Percentiles rank a stretch among this genome's conserved stretches.
Evolutionary conservation across 2,329 filamentous ascomycete genomes (phyloP).

Genomic region (Taxawa tesnikishii): DNA sequence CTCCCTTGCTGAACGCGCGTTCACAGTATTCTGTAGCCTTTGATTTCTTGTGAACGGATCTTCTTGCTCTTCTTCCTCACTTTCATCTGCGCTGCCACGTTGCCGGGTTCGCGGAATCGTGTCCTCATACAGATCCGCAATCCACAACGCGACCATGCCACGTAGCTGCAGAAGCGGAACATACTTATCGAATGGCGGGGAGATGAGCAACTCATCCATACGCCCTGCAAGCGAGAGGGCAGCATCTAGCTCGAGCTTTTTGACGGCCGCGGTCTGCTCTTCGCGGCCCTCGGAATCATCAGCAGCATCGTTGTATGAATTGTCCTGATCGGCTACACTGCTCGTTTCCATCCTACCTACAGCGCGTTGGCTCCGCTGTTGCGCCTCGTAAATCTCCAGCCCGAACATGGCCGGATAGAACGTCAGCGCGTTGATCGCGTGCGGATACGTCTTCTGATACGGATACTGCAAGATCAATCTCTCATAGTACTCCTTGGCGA

Average conservation of each 20-base stretch:
- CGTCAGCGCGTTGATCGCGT: slow-evolving; percentile 52
- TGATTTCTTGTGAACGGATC: too few relatives aligned
- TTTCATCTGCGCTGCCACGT: too few relatives aligned
- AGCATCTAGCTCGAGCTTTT: slow-evolving; percentile 35
- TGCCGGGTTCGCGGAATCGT: not conserved
- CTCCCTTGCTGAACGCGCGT: not conserved
- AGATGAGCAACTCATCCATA: slow-evolving; percentile 60
- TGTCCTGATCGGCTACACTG: slow-evolving; percentile 1
- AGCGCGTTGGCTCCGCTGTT: slow-evolving; percentile 43
- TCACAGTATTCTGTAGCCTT: too few relatives aligned
- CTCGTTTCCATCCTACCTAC: slow-evolving; percentile 22
- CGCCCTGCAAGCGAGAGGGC: slow-evolving; percentile 52
- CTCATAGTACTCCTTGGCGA: slow-evolving; percentile 61
- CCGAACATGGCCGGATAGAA: slow-evolving; percentile 76
- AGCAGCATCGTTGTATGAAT: slow-evolving; percentile 9
- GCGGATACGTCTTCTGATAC: slow-evolving; percentile 48
- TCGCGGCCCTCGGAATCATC: slow-evolving; percentile 3
- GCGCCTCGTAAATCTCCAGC: slow-evolving; percentile 66
- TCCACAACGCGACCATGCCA: slow-evolving; percentile 63
- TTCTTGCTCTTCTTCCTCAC: too few relatives aligned
- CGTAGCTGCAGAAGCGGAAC: slow-evolving; percentile 55
- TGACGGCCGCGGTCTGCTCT: slow-evolving; percentile 5
- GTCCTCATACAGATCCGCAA: slow-evolving; percentile 49
- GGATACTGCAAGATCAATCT: slow-evolving; percentile 66
- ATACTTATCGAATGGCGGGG: slow-evolving; percentile 58